Conservation (phyloP, 2,329 filamentous ascomycete genomes). For the Microascus cirrosus region DNA sequence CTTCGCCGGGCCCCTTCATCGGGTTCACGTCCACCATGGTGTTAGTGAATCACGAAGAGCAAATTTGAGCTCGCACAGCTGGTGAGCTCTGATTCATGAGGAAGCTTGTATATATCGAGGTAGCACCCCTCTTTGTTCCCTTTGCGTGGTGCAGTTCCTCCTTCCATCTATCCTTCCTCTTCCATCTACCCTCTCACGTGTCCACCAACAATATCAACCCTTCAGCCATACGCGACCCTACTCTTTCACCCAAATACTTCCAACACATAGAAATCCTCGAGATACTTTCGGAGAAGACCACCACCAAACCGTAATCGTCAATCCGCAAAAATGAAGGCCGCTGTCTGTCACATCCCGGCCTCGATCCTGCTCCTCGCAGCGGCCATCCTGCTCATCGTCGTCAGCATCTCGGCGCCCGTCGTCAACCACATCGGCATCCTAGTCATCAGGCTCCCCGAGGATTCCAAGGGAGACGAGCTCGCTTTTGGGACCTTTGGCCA, state of each 20-base stretch:
- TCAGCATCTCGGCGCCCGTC: conserved; percentile 47
- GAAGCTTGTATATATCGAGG: background rate
- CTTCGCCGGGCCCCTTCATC: background rate
- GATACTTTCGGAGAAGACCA: background rate
- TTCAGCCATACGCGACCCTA: background rate
- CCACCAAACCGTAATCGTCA: background rate
- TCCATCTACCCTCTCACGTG: background rate
- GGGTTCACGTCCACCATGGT: background rate
- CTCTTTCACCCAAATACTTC: background rate
- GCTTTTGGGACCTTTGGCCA: conserved; percentile 52
- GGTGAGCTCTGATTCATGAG: background rate
- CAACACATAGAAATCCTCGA: background rate
- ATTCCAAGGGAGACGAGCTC: conserved; percentile 22
- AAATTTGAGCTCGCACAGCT: background rate
- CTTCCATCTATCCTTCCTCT: background rate
- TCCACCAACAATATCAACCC: background rate
- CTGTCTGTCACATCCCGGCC: conserved; percentile 40
- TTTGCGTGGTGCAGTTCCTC: background rate
- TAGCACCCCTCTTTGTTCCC: background rate
- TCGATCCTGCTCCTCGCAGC: conserved; percentile 44
- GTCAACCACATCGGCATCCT: conserved; percentile 42
- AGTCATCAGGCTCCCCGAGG: conserved; percentile 33
- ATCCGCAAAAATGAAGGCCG: background rate
- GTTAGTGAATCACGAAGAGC: background rate
- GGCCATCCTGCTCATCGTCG: conserved; percentile 44